Conservation (phyloP, 2,329 filamentous ascomycete species). For the Kalmusia sp. region DNA sequence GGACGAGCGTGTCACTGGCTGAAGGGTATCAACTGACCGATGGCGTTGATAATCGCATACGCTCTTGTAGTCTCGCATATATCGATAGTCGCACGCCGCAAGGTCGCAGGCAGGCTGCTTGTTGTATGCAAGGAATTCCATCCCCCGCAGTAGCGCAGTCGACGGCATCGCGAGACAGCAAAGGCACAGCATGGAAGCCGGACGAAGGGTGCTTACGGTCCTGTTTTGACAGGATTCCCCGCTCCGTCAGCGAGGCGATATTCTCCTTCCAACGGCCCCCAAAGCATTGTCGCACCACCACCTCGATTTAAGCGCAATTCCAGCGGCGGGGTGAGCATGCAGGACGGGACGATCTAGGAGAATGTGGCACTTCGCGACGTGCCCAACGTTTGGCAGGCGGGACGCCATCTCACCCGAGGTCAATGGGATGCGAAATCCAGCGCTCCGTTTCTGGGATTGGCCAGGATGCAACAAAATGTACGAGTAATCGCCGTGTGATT, state of each 20-base stretch:
- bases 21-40: constrained; percentile 8
- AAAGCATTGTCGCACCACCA: constrained; percentile 9
- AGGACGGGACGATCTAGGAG: constrained; percentile 21
- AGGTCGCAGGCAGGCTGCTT: constrained; percentile 24
- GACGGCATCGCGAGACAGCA: constrained; percentile 12
- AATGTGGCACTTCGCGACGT: neutral
- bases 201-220: constrained; percentile 23
- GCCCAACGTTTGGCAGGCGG: constrained; percentile 6
- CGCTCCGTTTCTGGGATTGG: constrained; percentile 2
- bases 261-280: constrained; percentile 12
- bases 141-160: constrained; percentile 29
- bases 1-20: constrained; percentile 5
- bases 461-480: constrained; percentile 10
- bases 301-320: constrained; percentile 17
- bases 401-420: neutral
- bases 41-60: constrained; percentile 5
- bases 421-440: constrained; percentile 1
- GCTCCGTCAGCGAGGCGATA: constrained; percentile 27
- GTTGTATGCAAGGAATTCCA: constrained; percentile 28
- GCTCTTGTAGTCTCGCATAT: constrained; percentile 25
- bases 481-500: constrained; percentile 10
- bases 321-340: constrained; percentile 20
- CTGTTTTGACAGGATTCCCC: constrained; percentile 19
- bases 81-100: constrained; percentile 26
- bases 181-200: constrained; percentile 22